Base-by-base conservation (phyloP, 225 moss, liverwort and hornwort genomes). In the Antitrichia curtipendula region DNA sequence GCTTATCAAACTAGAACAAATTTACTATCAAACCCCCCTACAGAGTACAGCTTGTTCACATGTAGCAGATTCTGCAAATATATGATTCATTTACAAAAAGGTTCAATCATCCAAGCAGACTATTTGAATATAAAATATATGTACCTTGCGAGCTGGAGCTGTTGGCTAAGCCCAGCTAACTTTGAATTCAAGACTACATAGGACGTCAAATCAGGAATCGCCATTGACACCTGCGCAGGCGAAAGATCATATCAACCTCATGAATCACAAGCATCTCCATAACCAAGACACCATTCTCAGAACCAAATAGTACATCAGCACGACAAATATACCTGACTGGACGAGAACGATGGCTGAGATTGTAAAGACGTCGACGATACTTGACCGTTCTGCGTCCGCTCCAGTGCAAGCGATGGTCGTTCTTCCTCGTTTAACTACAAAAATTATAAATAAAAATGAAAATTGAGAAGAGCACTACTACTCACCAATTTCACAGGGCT, bases 141-240 rank as follows among this genome's bases (percentile, higher is more conserved):
- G 54, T 88, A 97, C 97, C 96, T 95, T 80, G 92, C 87, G 78
- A 97, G 95, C 88, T 96, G 95, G 69, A 95, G 91, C 73, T 96
- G 96, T 89, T 95, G 93, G n/a, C 94, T 91, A 85, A 97, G 91
- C 85, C 95, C 95, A 80, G 93, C 93, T 89, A 97, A 85, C 89
- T 96, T 97, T 32, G 92, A 86, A 91, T 97, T 97, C 57, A 96
- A 77, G 41, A 97, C 95, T 74, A 97, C 93, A 86, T 97, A 96
- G 21, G 93, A 93, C 49, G 95, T 93, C 88, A 97, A 90, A 87
- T 95, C 95, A 82, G 97, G 97, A 88, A 97, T 96, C 38, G 92
- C 91, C 97, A 96, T 97, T 71, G 95, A 92, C 56, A 94, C 96
- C 96, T 97, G 93, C 76, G 82, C 57, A 87, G 45, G 62, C 22